Base-by-base conservation (phyloP, 768 basidiomycete species). In the Macrocybe gigantea region DNA sequence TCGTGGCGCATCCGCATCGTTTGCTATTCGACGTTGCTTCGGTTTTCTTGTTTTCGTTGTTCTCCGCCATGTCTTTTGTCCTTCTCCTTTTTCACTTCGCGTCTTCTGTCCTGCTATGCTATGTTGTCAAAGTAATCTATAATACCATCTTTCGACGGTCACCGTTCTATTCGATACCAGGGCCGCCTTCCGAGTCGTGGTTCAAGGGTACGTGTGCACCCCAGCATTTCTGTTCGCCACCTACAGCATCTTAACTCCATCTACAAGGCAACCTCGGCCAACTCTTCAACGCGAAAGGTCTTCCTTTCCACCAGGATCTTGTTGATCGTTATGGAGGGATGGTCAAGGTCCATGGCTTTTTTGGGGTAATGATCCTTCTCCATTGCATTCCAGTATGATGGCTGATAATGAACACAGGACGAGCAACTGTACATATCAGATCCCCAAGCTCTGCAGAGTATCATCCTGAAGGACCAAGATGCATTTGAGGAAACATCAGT, bases 371-470 rank as follows among this genome's bases (percentile, higher is more conserved):
- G 43, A 9, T 50, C 10, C 14, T 33, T 33, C 22, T 37, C 3
- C 41, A 31, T 22, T 42, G 32, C 6, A 9, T 44, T 40, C 29
- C 12, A 5, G 13, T 7, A 15, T 10, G 15, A 5, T 39, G 36
- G 33, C 14, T 32, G 8, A 35, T 33, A 14, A 40, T 8, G 35
- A 39, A 31, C 29, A 22, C 49, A 77, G 75, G 70, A 74, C 45
- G 70, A 72, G 49, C 71, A 75, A 56, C 60, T 80, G 2, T 77
- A 77, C 50, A 63, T 79, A 5, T 69, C 64, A 43, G 78, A 80
- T 53, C 74, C 77, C 1, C 61, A 58, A 10, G 77, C 78, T 1
- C 55, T 79, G 15, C 72, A 76, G 35, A 69, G 64, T 31, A 73
- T 79, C 36, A 53, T 77, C 10, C 40, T 72, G 7, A 78, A 75